Base-by-base conservation (phyloP, 2,329 filamentous ascomycete species). In the Arthrobotrys pseudoclavata region DNA sequence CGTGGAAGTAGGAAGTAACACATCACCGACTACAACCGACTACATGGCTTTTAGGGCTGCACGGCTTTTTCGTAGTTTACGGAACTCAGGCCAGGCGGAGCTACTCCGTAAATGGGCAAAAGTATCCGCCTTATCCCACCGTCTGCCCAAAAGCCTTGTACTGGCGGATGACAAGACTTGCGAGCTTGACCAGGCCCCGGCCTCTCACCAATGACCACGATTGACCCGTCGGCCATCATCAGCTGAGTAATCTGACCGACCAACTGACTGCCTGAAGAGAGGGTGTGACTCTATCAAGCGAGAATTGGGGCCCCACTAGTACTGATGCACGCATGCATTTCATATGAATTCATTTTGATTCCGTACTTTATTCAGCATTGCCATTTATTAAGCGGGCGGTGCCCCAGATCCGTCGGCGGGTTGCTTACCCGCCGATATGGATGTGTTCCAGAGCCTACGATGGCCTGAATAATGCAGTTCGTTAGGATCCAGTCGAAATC, bases 211-310 rank as follows among this genome's bases (percentile, higher is more conserved):
- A 24, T 60, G 53, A 60, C 53, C 53, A 60, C 53, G 50, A 67
- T 67, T 50, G 24, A 40, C 48, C 62, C 47, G 62, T 67, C 62
- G 53, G 34, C 34, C 34, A 42, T 12, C 55, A 29, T 60, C 55
- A 67, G 63, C 63, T 67, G 63, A 67, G 63, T 67, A 67, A 67
- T 67, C 63, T 42, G 47, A 45, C 63, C 63, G 63, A 42, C 55
- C 34, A 26, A 60, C 48, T 67, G 63, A 67, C 63, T 55, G 48
- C 47, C 48, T 67, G 26, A n/a, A 20, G n/a, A 31, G 15, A 26
- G 22, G 40, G 52, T 37, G 53, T 60, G 53, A 60, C 53, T 60
- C 53, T 18, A 24, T 60, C 53, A 60, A 60, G 53, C 53, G 53
- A 60, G 53, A 29, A 60, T 24, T 42, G n/a, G 20, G 31, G 53